Percentiles rank a stretch among this genome's conserved stretches.
These are phyloP conservation scores for Botrytis elliptica DNA, from an alignment of 2,329 filamentous ascomycete genomes.

Conservation along the genomic window DNA sequence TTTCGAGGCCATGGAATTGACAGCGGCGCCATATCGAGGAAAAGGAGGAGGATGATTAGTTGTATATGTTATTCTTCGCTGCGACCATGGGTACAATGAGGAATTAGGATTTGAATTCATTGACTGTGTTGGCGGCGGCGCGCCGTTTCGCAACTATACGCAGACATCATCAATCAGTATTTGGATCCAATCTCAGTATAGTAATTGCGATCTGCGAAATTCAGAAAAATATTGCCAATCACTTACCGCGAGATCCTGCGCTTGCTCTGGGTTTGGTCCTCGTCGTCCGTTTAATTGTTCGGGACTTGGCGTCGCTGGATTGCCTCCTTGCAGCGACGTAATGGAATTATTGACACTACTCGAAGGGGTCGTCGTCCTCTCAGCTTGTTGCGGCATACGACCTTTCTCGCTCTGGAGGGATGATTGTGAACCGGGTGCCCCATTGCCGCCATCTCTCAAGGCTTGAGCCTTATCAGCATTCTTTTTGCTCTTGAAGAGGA, in stretches of 20 bases:
- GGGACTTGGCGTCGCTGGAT: slow-evolving; percentile 36
- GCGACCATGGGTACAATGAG: slow-evolving; percentile 94
- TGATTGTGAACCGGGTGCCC: slow-evolving; percentile 42
- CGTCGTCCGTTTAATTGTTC: slow-evolving; percentile 57
- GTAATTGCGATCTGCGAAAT: slow-evolving; percentile 15
- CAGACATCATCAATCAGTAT: slow-evolving; percentile 21
- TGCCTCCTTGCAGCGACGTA: slow-evolving; percentile 60
- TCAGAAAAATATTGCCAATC: not conserved
- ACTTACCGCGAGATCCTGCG: slow-evolving; percentile 44
- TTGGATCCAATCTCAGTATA: slow-evolving; percentile 1
- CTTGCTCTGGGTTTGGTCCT: slow-evolving; percentile 43
- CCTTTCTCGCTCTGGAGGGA: slow-evolving; percentile 51
- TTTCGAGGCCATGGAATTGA: slow-evolving; percentile 89
- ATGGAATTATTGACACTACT: slow-evolving; percentile 50
- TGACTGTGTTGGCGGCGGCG: slow-evolving; percentile 37
- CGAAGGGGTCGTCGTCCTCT: slow-evolving; percentile 65
- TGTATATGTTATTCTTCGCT: slow-evolving; percentile 82
- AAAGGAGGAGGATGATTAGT: slow-evolving; percentile 83
- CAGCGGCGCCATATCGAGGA: slow-evolving; percentile 92
- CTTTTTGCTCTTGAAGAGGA: slow-evolving; percentile 82
- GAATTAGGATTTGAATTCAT: slow-evolving; percentile 59
- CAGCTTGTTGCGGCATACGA: slow-evolving; percentile 42
- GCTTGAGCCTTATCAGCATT: slow-evolving; percentile 61
- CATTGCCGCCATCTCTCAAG: slow-evolving; percentile 32
- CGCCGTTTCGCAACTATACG: slow-evolving; percentile 54